Evolutionary conservation across 768 basidiomycete species (phyloP).

Genomic region (Rhodotorula kratochvilovae): DNA sequence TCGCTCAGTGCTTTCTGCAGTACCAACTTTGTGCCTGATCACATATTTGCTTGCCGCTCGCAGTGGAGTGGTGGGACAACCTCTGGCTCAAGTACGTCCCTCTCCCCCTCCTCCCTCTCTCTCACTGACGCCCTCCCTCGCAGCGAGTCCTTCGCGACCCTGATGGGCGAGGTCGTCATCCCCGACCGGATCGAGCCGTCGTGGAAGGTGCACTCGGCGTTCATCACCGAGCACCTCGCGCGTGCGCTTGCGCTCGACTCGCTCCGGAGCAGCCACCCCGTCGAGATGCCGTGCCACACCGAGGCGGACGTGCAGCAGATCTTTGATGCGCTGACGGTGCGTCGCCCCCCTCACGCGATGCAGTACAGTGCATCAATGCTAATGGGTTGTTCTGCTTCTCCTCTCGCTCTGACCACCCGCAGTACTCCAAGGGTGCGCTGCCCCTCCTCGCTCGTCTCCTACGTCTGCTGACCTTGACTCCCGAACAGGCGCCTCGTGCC

Average conservation of each 20-base stretch:
- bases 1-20: neutral
- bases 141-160: slow-evolving; percentile 33
- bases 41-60: too few species aligned
- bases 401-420: too few species aligned
- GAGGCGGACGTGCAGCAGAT: slow-evolving; percentile 35
- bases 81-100: slow-evolving; percentile 46
- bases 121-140: too few species aligned
- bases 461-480: too few species aligned
- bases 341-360: neutral
- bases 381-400: too few species aligned
- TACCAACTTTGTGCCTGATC: too few species aligned
- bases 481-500: slow-evolving; percentile 54
- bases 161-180: slow-evolving; percentile 86
- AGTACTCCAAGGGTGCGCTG: slow-evolving; percentile 49
- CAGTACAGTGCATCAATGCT: neutral
- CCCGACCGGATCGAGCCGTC: slow-evolving; percentile 54
- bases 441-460: too few species aligned
- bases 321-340: neutral
- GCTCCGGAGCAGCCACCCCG: slow-evolving; percentile 81
- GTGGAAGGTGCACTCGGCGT: slow-evolving; percentile 66
- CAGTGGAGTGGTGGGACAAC: slow-evolving; percentile 58
- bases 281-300: slow-evolving; percentile 85
- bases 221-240: slow-evolving; percentile 71
- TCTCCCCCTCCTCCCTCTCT: neutral
- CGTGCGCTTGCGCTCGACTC: slow-evolving; percentile 77